phyloP scores from a whole-genome alignment of 2,329 filamentous ascomycete species.

The Alternaria metachromatica region DNA sequence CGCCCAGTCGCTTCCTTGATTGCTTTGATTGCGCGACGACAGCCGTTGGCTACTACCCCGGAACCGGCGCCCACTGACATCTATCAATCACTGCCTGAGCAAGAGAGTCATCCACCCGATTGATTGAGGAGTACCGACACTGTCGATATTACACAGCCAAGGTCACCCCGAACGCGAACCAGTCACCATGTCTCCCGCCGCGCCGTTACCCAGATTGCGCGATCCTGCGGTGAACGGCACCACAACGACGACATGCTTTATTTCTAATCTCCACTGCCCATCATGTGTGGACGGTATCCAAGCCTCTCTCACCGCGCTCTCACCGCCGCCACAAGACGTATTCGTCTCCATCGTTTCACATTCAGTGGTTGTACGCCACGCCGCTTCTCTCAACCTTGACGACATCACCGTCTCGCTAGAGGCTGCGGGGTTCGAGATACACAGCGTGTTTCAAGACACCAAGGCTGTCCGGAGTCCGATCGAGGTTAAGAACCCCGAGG shows the following conservation, averaged over 20 bases:
- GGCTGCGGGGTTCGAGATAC: slow-evolving; percentile 66
- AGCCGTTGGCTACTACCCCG: slow-evolving; percentile 26
- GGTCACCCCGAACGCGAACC: background rate
- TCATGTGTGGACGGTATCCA: slow-evolving; percentile 74
- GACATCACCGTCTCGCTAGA: slow-evolving; percentile 58
- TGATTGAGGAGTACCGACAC: slow-evolving; percentile 7
- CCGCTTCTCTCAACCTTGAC: slow-evolving; percentile 49
- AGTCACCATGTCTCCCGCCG: slow-evolving; percentile 23
- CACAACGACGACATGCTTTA: slow-evolving; percentile 64
- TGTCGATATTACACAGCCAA: slow-evolving; percentile 24
- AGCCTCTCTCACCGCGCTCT: slow-evolving; percentile 58
- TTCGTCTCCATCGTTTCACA: slow-evolving; percentile 76
- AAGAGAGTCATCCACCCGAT: slow-evolving; percentile 5
- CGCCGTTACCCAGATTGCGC: slow-evolving; percentile 17
- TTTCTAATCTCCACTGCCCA: slow-evolving; percentile 79
- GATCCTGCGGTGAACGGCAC: slow-evolving; percentile 16
- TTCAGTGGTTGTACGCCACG: slow-evolving; percentile 68
- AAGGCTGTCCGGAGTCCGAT: slow-evolving; percentile 18
- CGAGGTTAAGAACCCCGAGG: slow-evolving; percentile 19
- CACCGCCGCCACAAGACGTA: slow-evolving; percentile 62
- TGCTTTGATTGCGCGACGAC: slow-evolving; percentile 28
- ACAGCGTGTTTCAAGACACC: slow-evolving; percentile 52
- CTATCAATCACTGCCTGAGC: slow-evolving; percentile 22
- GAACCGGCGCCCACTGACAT: slow-evolving; percentile 5
- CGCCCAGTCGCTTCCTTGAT: slow-evolving; percentile 25